Conservation (phyloP, 352 stramenopile genomes). For the Phytopythium sindhum region DNA sequence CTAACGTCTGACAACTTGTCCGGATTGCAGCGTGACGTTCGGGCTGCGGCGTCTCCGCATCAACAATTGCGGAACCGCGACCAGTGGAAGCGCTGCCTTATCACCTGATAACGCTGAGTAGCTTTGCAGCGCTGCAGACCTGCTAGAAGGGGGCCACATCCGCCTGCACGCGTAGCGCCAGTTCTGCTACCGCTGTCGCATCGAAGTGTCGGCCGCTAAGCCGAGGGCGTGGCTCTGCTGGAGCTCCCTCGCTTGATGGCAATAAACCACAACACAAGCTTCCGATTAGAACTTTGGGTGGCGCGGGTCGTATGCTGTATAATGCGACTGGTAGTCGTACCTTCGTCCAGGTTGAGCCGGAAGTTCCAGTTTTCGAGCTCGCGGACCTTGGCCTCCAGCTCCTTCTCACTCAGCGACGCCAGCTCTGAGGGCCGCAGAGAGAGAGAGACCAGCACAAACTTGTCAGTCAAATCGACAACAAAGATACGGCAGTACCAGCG, state of each 20-base stretch:
- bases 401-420: slow-evolving; percentile 50
- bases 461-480: not conserved
- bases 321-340: slow-evolving; percentile 16
- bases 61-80: not conserved
- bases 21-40: not conserved
- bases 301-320: not conserved
- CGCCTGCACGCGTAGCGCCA: not conserved
- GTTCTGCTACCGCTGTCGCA: not conserved
- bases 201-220: not conserved
- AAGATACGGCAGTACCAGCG: not conserved
- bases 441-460: not conserved
- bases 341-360: slow-evolving; percentile 75
- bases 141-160: not conserved
- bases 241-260: not conserved
- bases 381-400: slow-evolving; percentile 64
- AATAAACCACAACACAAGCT: not conserved
- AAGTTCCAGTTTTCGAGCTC: slow-evolving; percentile 85
- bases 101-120: too few relatives aligned
- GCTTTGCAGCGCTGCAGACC: not conserved
- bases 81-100: too few relatives aligned
- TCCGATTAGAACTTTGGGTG: not conserved
- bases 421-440: slow-evolving; percentile 27
- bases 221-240: slow-evolving; percentile 3
- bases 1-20: not conserved
- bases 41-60: not conserved